These are phyloP conservation scores for Schoenoplectus triqueter DNA, from an alignment of 202 grass and related monocot species.

Conservation along the genomic window DNA sequence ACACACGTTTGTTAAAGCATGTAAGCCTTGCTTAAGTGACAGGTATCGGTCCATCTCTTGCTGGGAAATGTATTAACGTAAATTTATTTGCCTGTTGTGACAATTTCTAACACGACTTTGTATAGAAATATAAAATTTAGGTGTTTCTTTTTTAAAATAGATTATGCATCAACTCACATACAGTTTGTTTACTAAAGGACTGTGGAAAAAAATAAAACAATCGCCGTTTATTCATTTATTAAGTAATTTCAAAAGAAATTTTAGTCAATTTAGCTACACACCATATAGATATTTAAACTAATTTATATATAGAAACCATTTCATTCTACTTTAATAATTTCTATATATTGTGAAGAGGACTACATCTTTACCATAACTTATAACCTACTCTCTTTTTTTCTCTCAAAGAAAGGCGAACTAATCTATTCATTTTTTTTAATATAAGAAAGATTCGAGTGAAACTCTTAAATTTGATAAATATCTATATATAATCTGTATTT, in stretches of 20 bases:
- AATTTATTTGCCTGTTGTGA: not conserved
- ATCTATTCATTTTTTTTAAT: too few species aligned
- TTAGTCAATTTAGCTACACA: too few species aligned
- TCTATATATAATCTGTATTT: too few species aligned
- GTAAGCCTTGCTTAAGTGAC: not conserved
- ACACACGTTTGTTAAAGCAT: not conserved
- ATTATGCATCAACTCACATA: not conserved
- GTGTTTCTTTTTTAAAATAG: not conserved
- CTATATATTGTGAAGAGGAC: too few species aligned
- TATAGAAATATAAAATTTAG: not conserved
- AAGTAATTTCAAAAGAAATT: not conserved
- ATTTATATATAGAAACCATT: not conserved
- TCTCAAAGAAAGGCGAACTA: too few species aligned
- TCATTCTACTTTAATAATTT: not conserved
- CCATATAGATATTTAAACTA: too few species aligned
- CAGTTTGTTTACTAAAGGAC: not conserved
- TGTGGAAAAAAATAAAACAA: not conserved
- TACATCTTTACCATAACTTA: too few species aligned
- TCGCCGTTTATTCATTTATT: not conserved
- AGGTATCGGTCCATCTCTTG: not conserved
- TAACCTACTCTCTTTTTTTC: too few species aligned
- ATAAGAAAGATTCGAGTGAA: too few species aligned
- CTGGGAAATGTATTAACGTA: not conserved
- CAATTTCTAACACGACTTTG: not conserved
- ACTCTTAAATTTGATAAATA: too few species aligned